These are phyloP conservation scores for Bretschneidera sinensis DNA, from an alignment of 345 rosid species.

Conservation along the genomic window DNA sequence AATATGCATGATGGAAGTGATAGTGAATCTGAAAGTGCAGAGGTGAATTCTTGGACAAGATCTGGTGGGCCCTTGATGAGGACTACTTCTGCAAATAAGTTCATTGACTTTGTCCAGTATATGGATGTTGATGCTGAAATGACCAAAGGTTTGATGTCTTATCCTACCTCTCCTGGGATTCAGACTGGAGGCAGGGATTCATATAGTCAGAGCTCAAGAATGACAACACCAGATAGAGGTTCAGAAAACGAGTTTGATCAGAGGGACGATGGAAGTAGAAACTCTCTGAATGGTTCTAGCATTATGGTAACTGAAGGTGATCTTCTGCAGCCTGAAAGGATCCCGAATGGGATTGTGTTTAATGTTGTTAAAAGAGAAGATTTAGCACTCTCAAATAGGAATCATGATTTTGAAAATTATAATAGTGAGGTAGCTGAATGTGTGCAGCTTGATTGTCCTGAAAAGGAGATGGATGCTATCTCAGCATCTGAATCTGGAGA, in stretches of 20 bases:
- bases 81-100: slow-evolving; percentile 79
- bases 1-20: slow-evolving; percentile 68
- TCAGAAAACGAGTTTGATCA: slow-evolving; percentile 43
- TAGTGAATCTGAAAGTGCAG: slow-evolving; percentile 73
- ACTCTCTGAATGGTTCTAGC: slow-evolving; percentile 35
- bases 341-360: slow-evolving; percentile 62
- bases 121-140: slow-evolving; percentile 57
- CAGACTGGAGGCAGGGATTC: slow-evolving; percentile 43
- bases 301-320: slow-evolving; percentile 76
- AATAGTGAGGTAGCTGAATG: slow-evolving; percentile 52
- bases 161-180: slow-evolving; percentile 26
- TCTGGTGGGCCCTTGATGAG: slow-evolving; percentile 98
- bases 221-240: slow-evolving; percentile 38
- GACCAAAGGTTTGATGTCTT: slow-evolving; percentile 38
- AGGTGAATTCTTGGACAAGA: slow-evolving; percentile 84
- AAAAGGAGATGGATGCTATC: slow-evolving; percentile 55
- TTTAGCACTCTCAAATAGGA: slow-evolving; percentile 33
- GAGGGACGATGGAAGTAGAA: slow-evolving; percentile 35
- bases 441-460: slow-evolving; percentile 62
- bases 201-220: slow-evolving; percentile 32
- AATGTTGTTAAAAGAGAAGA: slow-evolving; percentile 66
- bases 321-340: slow-evolving; percentile 71
- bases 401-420: slow-evolving; percentile 30
- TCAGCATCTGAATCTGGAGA: slow-evolving; percentile 60
- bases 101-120: slow-evolving; percentile 69